Conservation (phyloP, 257 asterid genomes). For the Cruciata laevipes region DNA sequence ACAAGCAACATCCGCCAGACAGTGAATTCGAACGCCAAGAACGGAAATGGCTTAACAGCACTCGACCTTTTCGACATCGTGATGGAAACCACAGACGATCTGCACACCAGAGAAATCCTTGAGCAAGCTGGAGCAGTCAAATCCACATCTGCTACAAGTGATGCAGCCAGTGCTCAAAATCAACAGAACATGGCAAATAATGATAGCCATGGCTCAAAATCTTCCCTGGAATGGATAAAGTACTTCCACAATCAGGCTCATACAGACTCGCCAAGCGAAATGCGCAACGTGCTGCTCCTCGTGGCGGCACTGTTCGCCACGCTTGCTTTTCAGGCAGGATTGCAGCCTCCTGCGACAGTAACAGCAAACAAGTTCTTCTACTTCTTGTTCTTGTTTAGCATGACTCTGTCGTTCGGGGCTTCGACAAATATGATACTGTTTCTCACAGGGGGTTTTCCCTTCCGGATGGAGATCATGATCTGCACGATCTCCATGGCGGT, state of each 20-base stretch:
- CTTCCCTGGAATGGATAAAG: slow-evolving; percentile 24
- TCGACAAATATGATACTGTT: neutral
- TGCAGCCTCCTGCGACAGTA: slow-evolving; percentile 17
- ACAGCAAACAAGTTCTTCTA: neutral
- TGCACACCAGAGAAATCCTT: slow-evolving; percentile 25
- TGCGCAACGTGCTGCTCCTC: slow-evolving; percentile 32
- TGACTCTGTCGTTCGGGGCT: neutral
- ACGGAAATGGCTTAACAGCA: slow-evolving; percentile 24
- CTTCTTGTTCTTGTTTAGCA: neutral
- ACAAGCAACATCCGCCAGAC: neutral
- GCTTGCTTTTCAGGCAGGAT: slow-evolving; percentile 45
- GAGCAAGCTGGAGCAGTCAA: slow-evolving; percentile 23
- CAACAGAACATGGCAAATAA: neutral
- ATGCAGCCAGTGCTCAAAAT: slow-evolving; percentile 3
- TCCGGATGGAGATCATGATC: slow-evolving; percentile 5
- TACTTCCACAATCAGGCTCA: slow-evolving; percentile 14
- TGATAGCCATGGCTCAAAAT: neutral
- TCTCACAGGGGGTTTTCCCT: slow-evolving; percentile 9
- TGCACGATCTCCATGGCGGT: neutral
- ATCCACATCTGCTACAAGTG: neutral
- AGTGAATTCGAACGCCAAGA: slow-evolving; percentile 23
- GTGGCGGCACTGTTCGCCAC: slow-evolving; percentile 40
- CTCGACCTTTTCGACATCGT: slow-evolving; percentile 36
- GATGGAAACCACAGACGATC: slow-evolving; percentile 9
- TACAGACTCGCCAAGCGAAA: slow-evolving; percentile 20